Conservation (phyloP, 108 stramenopile species). For the Mediolabrus comicus region DNA sequence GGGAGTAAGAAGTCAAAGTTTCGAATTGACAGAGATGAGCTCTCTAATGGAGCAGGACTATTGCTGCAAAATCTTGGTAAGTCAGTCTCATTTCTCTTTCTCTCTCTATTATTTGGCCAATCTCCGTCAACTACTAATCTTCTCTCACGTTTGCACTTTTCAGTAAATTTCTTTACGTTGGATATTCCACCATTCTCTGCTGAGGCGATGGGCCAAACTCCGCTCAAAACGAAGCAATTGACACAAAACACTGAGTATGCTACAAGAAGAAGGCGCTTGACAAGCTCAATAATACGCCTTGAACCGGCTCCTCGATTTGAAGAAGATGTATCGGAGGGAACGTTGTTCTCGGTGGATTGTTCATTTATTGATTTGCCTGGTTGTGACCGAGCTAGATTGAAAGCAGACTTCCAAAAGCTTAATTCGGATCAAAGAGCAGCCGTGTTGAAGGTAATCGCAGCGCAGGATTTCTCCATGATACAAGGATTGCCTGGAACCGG, state of each 20-base stretch:
- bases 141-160: neutral
- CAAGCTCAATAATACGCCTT: slow-evolving; percentile 37
- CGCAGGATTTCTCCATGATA: slow-evolving; percentile 78
- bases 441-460: slow-evolving; percentile 62
- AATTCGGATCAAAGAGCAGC: slow-evolving; percentile 82
- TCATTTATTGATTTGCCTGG: slow-evolving; percentile 43
- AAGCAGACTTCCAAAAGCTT: slow-evolving; percentile 54
- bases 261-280: slow-evolving; percentile 30
- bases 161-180: slow-evolving; percentile 45
- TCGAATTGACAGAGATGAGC: slow-evolving; percentile 77
- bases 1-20: slow-evolving; percentile 24
- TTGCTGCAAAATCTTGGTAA: slow-evolving; percentile 72
- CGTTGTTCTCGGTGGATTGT: slow-evolving; percentile 27
- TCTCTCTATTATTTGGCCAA: neutral
- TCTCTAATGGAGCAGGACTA: slow-evolving; percentile 56
- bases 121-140: neutral
- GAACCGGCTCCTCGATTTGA: slow-evolving; percentile 25
- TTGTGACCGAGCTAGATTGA: slow-evolving; percentile 53
- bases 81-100: slow-evolving; percentile 34
- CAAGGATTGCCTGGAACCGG: slow-evolving; percentile 82
- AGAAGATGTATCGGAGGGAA: slow-evolving; percentile 1
- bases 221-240: slow-evolving; percentile 37
- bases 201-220: slow-evolving; percentile 33
- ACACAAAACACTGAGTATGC: slow-evolving; percentile 32
- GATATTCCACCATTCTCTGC: slow-evolving; percentile 48